Percentiles rank a stretch among this genome's conserved stretches.
These are phyloP conservation scores for Paxillus involutus DNA, from an alignment of 768 basidiomycete species.

Conservation along the genomic window DNA sequence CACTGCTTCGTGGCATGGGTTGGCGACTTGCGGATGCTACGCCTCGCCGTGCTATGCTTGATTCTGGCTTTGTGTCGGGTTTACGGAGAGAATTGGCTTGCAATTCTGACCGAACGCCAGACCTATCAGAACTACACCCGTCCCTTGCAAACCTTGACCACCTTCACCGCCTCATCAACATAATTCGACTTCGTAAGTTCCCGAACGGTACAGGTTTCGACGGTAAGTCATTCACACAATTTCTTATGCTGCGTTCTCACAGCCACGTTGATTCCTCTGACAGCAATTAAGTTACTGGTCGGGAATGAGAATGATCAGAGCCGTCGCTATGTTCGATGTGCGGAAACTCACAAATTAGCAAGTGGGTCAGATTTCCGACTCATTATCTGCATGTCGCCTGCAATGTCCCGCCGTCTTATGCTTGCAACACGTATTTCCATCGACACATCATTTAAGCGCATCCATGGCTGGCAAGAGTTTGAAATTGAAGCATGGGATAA, in stretches of 20 bases:
- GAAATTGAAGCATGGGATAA: too few species aligned
- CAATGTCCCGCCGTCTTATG: conserved; percentile 18
- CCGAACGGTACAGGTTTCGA: conserved; percentile 25
- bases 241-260: too few species aligned
- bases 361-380: conserved; percentile 7
- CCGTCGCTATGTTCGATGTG: conserved; percentile 18
- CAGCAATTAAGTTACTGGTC: not conserved
- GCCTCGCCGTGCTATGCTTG: conserved; percentile 20
- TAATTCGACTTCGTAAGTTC: conserved; percentile 11
- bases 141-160: conserved; percentile 25
- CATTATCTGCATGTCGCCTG: conserved; percentile 23
- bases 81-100: conserved; percentile 15
- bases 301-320: not conserved
- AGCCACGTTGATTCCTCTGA: not conserved
- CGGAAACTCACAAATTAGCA: conserved; percentile 8
- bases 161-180: conserved; percentile 18
- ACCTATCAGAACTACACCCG: conserved; percentile 13
- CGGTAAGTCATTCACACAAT: conserved; percentile 8
- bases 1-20: conserved; percentile 12
- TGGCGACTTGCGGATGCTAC: conserved; percentile 31
- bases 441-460: too few species aligned
- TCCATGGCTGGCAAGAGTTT: too few species aligned
- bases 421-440: not conserved
- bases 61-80: conserved; percentile 20
- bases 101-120: conserved; percentile 1